Base-by-base conservation (phyloP, 202 grass and related monocot genomes). In the Digitaria exilis region DNA sequence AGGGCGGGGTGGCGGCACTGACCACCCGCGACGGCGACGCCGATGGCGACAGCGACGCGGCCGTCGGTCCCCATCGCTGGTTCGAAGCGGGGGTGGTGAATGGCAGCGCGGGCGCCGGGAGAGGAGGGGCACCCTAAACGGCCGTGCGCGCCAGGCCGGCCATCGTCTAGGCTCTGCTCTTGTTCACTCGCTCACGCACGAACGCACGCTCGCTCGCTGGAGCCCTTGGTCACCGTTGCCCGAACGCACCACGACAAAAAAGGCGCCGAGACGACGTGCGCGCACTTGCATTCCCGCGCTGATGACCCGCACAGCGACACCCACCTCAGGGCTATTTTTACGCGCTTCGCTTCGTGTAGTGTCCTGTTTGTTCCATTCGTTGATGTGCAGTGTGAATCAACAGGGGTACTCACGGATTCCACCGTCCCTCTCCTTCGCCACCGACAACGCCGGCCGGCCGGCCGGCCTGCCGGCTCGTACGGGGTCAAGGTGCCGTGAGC, bases 91-190 rank as follows among this genome's bases (percentile, higher is more conserved):
- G n/a, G n/a, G n/a, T n/a, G n/a, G n/a, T n/a, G n/a, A n/a, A n/a
- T n/a, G n/a, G n/a, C n/a, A n/a, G n/a, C n/a, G n/a, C n/a, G n/a
- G n/a, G n/a, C n/a, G n/a, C 44, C 15, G 45, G 69, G 22, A 1
- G 26, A 49, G 24, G 30, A 43, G 10, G 14, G 50, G 11, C 66
- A 42, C 75, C 52, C 83, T 55, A 54, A 28, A 9, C 46, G 62
- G 77, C 69, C 69, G 39, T 43, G 56, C 67, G 84, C n/a, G 45
- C 68, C 21, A 43, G 67, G 68, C 68, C 76, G 76, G 84, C 68
- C 60, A n/a, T n/a, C n/a, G 48, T 51, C 16, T 22, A 5, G 2
- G 54, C 4, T 32, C 19, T 8, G n/a, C n/a, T n/a, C n/a, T n/a
- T 34, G 58, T 16, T 59, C 26, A 28, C 16, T 65, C 21, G 59